phyloP scores from a whole-genome alignment of 148 eudicot genomes.

The Bassia scoparia region DNA sequence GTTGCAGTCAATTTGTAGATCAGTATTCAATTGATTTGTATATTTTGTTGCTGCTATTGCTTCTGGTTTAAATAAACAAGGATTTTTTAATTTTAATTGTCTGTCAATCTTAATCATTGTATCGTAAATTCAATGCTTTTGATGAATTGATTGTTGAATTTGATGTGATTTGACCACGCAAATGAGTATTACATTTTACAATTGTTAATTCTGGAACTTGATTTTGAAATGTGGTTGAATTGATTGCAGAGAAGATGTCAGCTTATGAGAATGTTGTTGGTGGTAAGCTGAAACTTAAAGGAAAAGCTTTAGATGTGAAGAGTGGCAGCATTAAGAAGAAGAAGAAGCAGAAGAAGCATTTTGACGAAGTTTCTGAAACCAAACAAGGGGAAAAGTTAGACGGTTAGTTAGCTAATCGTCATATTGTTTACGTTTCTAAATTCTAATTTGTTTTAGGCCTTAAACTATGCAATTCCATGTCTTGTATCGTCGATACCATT shows the following conservation, averaged over 20 bases:
- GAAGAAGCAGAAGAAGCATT: constrained; percentile 58
- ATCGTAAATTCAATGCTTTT: too few species aligned
- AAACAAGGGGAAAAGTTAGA: constrained; percentile 39
- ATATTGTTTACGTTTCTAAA: neutral
- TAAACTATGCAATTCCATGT: neutral
- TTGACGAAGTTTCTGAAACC: constrained; percentile 41
- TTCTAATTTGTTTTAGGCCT: constrained; percentile 9
- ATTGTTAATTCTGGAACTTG: constrained; percentile 3
- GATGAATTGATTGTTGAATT: too few species aligned
- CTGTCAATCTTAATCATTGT: too few species aligned
- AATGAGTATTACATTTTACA: too few species aligned
- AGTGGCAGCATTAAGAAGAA: constrained; percentile 68
- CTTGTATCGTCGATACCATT: neutral
- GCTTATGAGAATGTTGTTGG: constrained; percentile 71
- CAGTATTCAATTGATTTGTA: too few species aligned
- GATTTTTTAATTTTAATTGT: too few species aligned
- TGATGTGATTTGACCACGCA: too few species aligned
- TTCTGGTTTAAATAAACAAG: too few species aligned
- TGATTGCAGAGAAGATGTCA: constrained; percentile 51
- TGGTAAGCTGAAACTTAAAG: constrained; percentile 89
- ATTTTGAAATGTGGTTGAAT: constrained; percentile 1
- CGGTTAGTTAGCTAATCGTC: constrained; percentile 37
- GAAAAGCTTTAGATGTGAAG: constrained; percentile 85
- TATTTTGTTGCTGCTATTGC: too few species aligned
- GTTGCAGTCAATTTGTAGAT: too few species aligned